These are phyloP conservation scores for Dothideomycetidae sp. DNA, from an alignment of 2,329 filamentous ascomycete species.

Conservation along the genomic window DNA sequence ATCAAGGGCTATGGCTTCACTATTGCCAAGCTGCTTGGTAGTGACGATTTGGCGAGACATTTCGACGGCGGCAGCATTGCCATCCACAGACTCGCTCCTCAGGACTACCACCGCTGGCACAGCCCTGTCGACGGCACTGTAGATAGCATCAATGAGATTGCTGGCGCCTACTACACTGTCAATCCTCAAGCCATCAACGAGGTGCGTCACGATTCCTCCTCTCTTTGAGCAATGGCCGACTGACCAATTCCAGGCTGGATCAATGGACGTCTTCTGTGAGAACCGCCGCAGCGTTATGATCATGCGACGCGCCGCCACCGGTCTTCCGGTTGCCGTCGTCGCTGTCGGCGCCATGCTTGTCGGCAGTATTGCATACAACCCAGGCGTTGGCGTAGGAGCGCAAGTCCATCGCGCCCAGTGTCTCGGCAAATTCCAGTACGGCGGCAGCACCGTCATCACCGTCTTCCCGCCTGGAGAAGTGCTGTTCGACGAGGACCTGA, in stretches of 20 bases:
- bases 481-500: constrained; percentile 26
- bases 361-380: constrained; percentile 28
- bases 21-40: constrained; percentile 19
- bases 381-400: constrained; percentile 22
- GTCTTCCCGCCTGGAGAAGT: constrained; percentile 26
- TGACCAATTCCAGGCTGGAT: constrained; percentile 16
- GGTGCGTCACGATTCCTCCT: constrained; percentile 2
- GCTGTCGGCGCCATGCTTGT: constrained; percentile 33
- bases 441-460: constrained; percentile 30
- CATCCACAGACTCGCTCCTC: constrained; percentile 28
- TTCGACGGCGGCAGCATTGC: constrained; percentile 26
- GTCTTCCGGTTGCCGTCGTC: constrained; percentile 23
- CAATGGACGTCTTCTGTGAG: constrained; percentile 31
- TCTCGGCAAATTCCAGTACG: constrained; percentile 29
- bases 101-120: constrained; percentile 31
- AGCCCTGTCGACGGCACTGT: constrained; percentile 23
- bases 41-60: constrained; percentile 17
- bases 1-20: constrained; percentile 31
- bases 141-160: constrained; percentile 24
- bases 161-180: constrained; percentile 29
- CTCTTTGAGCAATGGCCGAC: background rate
- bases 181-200: constrained; percentile 31
- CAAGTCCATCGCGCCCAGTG: constrained; percentile 27
- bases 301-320: constrained; percentile 19
- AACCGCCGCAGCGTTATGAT: constrained; percentile 29